Base-by-base conservation (phyloP, 208 protist species). In the Acanthamoeba sp. region DNA sequence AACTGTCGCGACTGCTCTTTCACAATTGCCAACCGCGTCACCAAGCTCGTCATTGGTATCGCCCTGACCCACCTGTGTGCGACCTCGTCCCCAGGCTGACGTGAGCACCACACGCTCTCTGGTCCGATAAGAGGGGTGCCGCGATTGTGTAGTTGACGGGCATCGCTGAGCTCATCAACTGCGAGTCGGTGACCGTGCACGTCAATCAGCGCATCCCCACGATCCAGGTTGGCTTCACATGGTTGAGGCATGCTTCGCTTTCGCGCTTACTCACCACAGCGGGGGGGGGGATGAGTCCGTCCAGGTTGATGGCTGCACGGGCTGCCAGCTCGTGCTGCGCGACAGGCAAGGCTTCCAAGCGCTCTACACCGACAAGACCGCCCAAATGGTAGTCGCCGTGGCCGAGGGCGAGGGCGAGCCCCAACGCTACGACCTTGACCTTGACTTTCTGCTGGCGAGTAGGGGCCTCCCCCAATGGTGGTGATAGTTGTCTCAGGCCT, bases 151-250 rank as follows among this genome's bases (percentile, higher is more conserved):
- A 3, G 1, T 87, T n/a, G 22, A 57, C 48, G 32, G 78, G 78
- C 78, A 87, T 22, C n/a, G 48, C 48, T 12, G 78, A 87, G 42
- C 40, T 87, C 42, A 87, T 87, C 78, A 87, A 87, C 78, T 59
- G 40, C 40, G 40, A 55, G 27, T 48, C 42, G 24, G 42, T 87
- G 24, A 22, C 20, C 48, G 38, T 87, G 24, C 42, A 87, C 48
- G 1, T 87, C 20, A 48, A 55, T 29, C 78, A 57, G 16, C 42
- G 6, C 42, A 57, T 87, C 2, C 78, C 78, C 78, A 87, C 78
- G 12, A 87, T 87, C 16, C 78, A 87, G 78, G 48, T 87, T 22
- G 0, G 5, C 45, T 14, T 50, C 45, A n/a, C n/a, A n/a, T n/a
- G n/a, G n/a, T n/a, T n/a, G n/a, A n/a, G n/a, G 2, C 45, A 0